A percentile compares a stretch with the other conserved stretches of the same genome.
Evolutionary conservation across 768 basidiomycete species (phyloP).

Genomic region (Suillus weaverae): DNA sequence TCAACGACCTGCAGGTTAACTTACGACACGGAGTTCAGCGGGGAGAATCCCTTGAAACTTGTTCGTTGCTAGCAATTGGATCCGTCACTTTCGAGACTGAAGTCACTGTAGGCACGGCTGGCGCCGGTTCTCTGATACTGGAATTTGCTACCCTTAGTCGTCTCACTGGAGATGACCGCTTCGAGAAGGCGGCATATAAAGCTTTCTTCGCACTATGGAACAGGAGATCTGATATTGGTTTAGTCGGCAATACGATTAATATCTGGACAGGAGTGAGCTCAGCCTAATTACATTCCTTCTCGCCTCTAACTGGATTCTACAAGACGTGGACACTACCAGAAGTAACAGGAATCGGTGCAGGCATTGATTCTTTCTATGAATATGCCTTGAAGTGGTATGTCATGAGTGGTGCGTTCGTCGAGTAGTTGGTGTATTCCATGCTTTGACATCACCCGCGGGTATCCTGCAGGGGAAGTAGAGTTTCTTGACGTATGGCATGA

Average conservation of each 20-base stretch:
- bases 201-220: slow-evolving; percentile 97
- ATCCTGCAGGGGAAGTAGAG: slow-evolving; percentile 62
- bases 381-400: slow-evolving; percentile 94
- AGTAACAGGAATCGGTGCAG: slow-evolving; percentile 84
- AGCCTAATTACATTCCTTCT: slow-evolving; percentile 1
- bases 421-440: slow-evolving; percentile 16
- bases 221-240: slow-evolving; percentile 75
- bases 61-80: slow-evolving; percentile 45
- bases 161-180: slow-evolving; percentile 85
- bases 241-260: slow-evolving; percentile 91
- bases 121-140: slow-evolving; percentile 88
- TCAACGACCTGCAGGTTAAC: slow-evolving; percentile 59
- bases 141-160: slow-evolving; percentile 94
- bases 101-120: slow-evolving; percentile 69
- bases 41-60: slow-evolving; percentile 83
- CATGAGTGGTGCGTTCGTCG: slow-evolving; percentile 57
- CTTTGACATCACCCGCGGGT: slow-evolving; percentile 12
- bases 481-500: slow-evolving; percentile 87
- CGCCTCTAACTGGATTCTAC: slow-evolving; percentile 11
- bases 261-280: slow-evolving; percentile 72
- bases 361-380: slow-evolving; percentile 95
- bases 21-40: slow-evolving; percentile 72
- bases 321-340: slow-evolving; percentile 76
- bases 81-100: slow-evolving; percentile 8
- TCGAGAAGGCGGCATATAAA: slow-evolving; percentile 85